phyloP scores from a whole-genome alignment of 495 filamentous ascomycete genomes.

The Penicillium pancosmium region DNA sequence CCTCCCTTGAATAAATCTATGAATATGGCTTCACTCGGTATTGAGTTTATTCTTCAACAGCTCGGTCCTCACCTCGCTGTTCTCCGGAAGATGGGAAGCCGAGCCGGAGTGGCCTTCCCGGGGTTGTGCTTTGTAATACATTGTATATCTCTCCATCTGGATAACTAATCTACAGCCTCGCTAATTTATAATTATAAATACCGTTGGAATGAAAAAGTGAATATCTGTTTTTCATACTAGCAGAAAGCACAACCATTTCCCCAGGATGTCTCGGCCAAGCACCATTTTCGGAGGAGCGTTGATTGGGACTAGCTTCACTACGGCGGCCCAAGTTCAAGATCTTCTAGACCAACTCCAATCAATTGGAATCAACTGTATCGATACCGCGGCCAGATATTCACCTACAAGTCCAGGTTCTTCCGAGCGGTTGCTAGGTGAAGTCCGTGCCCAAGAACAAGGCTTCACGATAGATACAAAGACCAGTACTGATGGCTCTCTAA shows the following conservation, averaged over 20 bases:
- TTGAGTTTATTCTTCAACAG: neutral
- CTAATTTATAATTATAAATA: no score
- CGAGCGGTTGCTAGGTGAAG: slow-evolving; percentile 46
- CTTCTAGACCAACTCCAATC: slow-evolving; percentile 29
- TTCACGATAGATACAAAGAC: slow-evolving; percentile 51
- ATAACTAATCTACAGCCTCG: neutral
- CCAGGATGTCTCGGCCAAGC: slow-evolving; percentile 13
- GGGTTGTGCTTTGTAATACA: neutral
- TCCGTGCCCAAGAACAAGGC: slow-evolving; percentile 20
- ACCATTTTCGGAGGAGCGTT: slow-evolving; percentile 38
- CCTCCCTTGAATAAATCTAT: no score
- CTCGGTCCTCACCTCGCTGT: neutral
- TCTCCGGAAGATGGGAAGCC: neutral
- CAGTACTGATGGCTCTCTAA: slow-evolving; percentile 8
- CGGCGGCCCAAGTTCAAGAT: slow-evolving; percentile 23
- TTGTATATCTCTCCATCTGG: neutral
- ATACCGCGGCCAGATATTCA: slow-evolving; percentile 50
- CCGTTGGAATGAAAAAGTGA: no score
- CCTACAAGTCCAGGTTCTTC: slow-evolving; percentile 42
- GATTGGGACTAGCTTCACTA: slow-evolving; percentile 33
- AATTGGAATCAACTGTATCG: slow-evolving; percentile 39
- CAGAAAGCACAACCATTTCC: neutral
- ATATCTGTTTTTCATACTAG: neutral
- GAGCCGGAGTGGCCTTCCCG: neutral
- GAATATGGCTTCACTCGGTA: neutral